These are phyloP conservation scores for Scutellaria galericulata DNA, from an alignment of 257 asterid species.

Conservation along the genomic window DNA sequence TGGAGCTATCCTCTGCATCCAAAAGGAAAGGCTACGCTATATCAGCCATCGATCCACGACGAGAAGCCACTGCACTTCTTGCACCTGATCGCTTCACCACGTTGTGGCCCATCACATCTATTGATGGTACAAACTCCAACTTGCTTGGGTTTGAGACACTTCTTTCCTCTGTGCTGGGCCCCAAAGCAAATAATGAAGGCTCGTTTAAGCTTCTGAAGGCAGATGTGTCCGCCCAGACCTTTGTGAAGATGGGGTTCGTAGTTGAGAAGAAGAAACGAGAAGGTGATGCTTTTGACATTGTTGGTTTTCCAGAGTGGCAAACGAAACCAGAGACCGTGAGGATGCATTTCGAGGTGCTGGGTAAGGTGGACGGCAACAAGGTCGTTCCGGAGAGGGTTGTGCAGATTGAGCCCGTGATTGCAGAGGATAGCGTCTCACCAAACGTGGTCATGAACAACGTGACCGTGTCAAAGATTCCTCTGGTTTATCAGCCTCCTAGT, in stretches of 20 bases:
- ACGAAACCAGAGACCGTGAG: constrained; percentile 65
- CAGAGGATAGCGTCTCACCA: constrained; percentile 63
- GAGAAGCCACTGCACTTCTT: constrained; percentile 75
- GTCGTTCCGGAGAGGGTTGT: constrained; percentile 85
- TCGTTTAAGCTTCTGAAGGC: constrained; percentile 86
- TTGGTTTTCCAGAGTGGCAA: constrained; percentile 84
- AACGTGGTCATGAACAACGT: constrained; percentile 59
- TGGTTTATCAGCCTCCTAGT: constrained; percentile 61
- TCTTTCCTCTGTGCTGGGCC: constrained; percentile 77
- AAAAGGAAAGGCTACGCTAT: constrained; percentile 46
- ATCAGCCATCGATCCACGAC: constrained; percentile 62
- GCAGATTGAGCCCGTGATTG: constrained; percentile 69
- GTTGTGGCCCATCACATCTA: constrained; percentile 80
- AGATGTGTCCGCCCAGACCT: constrained; percentile 85
- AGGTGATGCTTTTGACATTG: constrained; percentile 48
- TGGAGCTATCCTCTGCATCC: constrained; percentile 85
- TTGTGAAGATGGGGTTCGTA: constrained; percentile 83
- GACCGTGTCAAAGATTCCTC: constrained; percentile 64
- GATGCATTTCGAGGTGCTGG: constrained; percentile 96
- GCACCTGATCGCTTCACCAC: constrained; percentile 58
- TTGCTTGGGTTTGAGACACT: constrained; percentile 81
- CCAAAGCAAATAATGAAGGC: constrained; percentile 67
- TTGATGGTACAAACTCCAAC: constrained; percentile 73
- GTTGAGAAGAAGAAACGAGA: constrained; percentile 70
- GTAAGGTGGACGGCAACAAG: constrained; percentile 85